phyloP scores from a whole-genome alignment of 495 filamentous ascomycete genomes.

The Cairneyella variabilis region DNA sequence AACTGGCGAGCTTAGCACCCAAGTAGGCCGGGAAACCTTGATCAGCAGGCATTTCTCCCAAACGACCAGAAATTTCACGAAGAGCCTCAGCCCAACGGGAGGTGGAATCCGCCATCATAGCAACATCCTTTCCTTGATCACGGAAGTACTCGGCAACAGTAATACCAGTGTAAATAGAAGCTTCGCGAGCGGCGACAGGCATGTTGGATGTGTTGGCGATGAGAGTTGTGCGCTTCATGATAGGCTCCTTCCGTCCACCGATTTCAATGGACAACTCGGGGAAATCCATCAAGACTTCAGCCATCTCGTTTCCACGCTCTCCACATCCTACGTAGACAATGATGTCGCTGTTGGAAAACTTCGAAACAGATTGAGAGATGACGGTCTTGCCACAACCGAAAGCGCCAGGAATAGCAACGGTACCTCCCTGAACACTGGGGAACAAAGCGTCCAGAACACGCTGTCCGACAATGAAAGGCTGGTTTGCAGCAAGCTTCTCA shows the following conservation, averaged over 20 bases:
- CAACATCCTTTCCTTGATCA: constrained; percentile 95
- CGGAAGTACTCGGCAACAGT: constrained; percentile 98
- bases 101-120: constrained; percentile 99
- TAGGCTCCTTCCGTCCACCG: constrained; percentile 89
- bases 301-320: constrained; percentile 99
- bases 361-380: constrained; percentile 96
- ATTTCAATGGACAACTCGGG: constrained; percentile 90
- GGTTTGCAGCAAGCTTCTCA: constrained; percentile 83
- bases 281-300: constrained; percentile 99
- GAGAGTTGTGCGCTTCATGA: constrained; percentile 99
- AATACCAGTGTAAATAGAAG: constrained; percentile 98
- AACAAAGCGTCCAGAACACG: constrained; percentile 97
- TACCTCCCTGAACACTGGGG: constrained; percentile 94
- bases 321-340: constrained; percentile 99
- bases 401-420: constrained; percentile 95
- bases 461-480: constrained; percentile 93
- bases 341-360: constrained; percentile 99
- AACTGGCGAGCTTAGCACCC: constrained; percentile 92
- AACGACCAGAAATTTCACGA: constrained; percentile 97
- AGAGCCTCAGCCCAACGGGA: constrained; percentile 98
- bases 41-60: constrained; percentile 99
- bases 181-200: constrained; percentile 97
- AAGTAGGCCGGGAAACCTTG: constrained; percentile 99
- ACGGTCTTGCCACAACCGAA: constrained; percentile 99
- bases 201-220: constrained; percentile 99